Evolutionary conservation across 306 rosid species (phyloP).

Genomic region (Gynostemma pentaphyllum): DNA sequence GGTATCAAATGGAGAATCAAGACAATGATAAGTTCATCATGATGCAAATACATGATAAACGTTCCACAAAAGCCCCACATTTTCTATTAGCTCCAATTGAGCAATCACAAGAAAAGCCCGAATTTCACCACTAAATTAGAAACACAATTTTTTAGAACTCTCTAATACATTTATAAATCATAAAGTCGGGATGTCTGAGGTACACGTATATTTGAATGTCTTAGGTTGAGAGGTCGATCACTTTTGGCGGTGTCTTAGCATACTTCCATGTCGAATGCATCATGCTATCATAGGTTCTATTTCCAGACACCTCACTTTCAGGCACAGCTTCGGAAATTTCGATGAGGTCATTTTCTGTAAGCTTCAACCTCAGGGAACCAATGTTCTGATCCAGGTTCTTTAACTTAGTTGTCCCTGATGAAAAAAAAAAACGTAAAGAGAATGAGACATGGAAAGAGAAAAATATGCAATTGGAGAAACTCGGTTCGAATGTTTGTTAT

Average conservation of each 20-base stretch:
- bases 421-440: neutral
- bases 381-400: constrained; percentile 52
- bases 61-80: neutral
- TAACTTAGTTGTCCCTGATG: constrained; percentile 44
- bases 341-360: constrained; percentile 27
- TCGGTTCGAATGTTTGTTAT: no score
- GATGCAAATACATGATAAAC: neutral
- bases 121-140: neutral
- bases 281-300: neutral
- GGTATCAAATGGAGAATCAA: neutral
- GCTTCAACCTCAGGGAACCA: constrained; percentile 36
- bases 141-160: neutral
- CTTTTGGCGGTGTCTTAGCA: constrained; percentile 39
- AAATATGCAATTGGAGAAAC: no score
- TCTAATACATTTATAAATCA: neutral
- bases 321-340: constrained; percentile 43
- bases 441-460: neutral
- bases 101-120: neutral
- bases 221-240: constrained; percentile 3
- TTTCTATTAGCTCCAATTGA: neutral
- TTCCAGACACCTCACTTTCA: constrained; percentile 38
- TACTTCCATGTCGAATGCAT: constrained; percentile 19
- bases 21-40: neutral
- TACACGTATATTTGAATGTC: neutral
- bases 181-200: no score